Evolutionary conservation across 805 yeast species (phyloP), one percentile per base, ranked within the genome.

Genomic region (Metschnikowia koreensis): DNA sequence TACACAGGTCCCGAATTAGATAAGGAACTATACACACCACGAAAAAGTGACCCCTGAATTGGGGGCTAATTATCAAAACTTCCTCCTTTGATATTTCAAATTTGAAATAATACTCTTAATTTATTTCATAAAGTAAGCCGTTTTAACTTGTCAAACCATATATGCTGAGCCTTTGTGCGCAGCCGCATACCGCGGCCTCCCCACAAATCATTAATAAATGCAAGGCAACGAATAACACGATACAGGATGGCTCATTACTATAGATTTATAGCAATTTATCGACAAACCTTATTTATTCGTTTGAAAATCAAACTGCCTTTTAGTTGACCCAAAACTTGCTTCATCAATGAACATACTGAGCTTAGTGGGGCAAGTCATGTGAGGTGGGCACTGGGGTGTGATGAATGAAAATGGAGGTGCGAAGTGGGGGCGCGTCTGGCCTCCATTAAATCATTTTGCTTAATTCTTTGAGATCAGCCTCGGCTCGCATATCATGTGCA

Each of bases 401-500:
- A 17, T 2, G 36, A 17, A 29, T n/a, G 31, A 16, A 11, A 15
- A 41, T 16, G 7, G 10, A 16, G 6, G 4, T 39, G 45, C 41
- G 38, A 17, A 34, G 50, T 36, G 50, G 42, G 46, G 46, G 22
- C n/a, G 39, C n/a, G 37, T 33, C 5, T 3, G 17, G 11, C n/a
- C 31, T 33, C 37, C 11, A 49, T 45, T 28, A 59, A n/a, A 73
- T 55, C 38, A 58, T 50, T 54, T 60, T 67, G 34, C 86, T 80
- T 34, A 86, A 68, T 46, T 69, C 78, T 47, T 75, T 69, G 47
- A 86, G 60, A 27, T 77, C 81, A 10, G 73, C 65, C 56, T 85
- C 89, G 28, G 70, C 65, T n/a, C 75, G 73, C 48, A 86, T 66
- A 58, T 84, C 89, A 41, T 68, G 74, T 0, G 75, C 72, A 50